phyloP scores from a whole-genome alignment of 129 eudicot species.

The Flaveria robusta region DNA sequence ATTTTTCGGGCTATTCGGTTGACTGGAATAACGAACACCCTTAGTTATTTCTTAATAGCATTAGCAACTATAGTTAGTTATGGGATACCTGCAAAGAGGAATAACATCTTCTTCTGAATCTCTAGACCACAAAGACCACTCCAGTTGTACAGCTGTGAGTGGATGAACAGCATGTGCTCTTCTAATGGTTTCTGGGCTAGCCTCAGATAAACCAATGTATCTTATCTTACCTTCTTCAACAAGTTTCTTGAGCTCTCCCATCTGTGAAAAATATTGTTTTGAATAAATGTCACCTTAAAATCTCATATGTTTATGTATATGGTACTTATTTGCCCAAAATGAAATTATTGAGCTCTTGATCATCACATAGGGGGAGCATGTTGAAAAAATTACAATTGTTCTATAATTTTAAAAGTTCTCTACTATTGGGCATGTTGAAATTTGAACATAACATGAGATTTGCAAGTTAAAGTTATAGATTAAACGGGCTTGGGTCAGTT shows the following conservation, averaged over 20 bases:
- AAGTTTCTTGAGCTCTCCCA: slow-evolving; percentile 69
- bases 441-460: too few relatives aligned
- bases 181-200: slow-evolving; percentile 56
- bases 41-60: neutral
- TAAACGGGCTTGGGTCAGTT: too few relatives aligned
- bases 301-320: neutral
- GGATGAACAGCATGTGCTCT: slow-evolving; percentile 79
- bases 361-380: too few relatives aligned
- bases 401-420: too few relatives aligned
- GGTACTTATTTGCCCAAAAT: neutral
- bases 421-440: too few relatives aligned
- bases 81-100: slow-evolving; percentile 62
- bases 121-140: slow-evolving; percentile 77
- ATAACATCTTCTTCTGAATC: slow-evolving; percentile 62
- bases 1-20: too few relatives aligned
- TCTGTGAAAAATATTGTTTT: slow-evolving; percentile 33
- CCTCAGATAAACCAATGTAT: slow-evolving; percentile 65
- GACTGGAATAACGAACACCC: neutral
- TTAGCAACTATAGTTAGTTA: neutral
- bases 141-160: slow-evolving; percentile 60
- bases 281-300: neutral
- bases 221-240: slow-evolving; percentile 71
- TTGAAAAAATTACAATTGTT: too few relatives aligned
- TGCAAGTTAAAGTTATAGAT: too few relatives aligned
- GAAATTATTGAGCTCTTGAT: too few relatives aligned